Evolutionary conservation across 2,329 filamentous ascomycete genomes (phyloP), one percentile per base, ranked within the genome.

Genomic region (Didymella pinodella): DNA sequence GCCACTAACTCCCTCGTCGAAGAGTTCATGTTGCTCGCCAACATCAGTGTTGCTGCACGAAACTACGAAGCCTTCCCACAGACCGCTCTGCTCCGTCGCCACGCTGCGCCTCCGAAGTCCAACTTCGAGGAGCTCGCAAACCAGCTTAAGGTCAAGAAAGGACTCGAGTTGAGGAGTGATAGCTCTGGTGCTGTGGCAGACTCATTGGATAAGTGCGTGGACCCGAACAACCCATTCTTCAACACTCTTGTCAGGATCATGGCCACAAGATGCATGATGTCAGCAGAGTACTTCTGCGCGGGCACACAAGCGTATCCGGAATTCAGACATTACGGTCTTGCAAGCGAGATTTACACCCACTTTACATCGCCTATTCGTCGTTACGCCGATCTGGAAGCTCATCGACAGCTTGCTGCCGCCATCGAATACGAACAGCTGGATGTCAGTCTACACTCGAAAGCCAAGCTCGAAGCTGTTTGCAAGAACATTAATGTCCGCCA

Each of bases 11-110:
- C 94, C 22, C 86, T 99, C 5, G 96, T 99, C 28, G 95, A 99
- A 75, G 95, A 99, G 76, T 98, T 99, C 84, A 99, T 99, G 95
- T 84, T 99, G 73, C 90, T 98, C 76, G 96, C 95, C 83, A 99
- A 99, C 80, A 93, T 92, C 72, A 94, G 90, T 67, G 96, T 99
- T 29, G 95, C 94, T 7, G 86, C 88, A 65, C 94, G 92, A 77
- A 96, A 96, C 73, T 92, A 96, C 80, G 86, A 91, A 48, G 88
- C 93, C 2, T 98, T 97, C 79, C 94, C 95, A 0, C 94, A 99
- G 78, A 98, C 93, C 0, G 95, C 95, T 48, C 88, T 99, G 69
- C 87, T 99, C 16, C 91, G 94, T 63, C 91, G 95, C 58, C 95
- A 99, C 83, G 93, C 86, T 18, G 88, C 94, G 14, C 95, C 96